Evolutionary conservation across 352 stramenopile species (phyloP).

Genomic region (Phytophthora chlamydospora): DNA sequence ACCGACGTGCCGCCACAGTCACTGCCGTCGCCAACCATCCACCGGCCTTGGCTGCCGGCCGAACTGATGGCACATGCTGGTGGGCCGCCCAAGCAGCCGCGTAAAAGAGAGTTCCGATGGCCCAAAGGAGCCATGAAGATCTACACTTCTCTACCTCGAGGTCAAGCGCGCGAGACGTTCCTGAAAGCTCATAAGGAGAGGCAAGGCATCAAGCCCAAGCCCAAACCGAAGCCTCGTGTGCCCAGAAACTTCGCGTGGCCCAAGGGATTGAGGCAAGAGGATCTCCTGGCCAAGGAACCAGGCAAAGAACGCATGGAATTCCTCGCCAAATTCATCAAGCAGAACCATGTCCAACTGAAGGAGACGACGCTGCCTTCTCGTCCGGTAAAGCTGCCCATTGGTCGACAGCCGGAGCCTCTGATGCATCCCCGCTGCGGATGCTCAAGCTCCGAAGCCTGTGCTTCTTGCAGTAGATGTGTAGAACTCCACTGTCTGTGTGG

Average conservation of each 20-base stretch:
- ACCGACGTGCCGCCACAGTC: neutral
- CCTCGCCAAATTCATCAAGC: slow-evolving; percentile 34
- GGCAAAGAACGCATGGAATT: slow-evolving; percentile 34
- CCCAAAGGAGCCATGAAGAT: slow-evolving; percentile 5
- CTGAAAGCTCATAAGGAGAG: slow-evolving; percentile 9
- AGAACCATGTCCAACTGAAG: slow-evolving; percentile 32
- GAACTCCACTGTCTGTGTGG: slow-evolving; percentile 69
- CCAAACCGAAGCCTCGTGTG: neutral
- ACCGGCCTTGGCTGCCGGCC: slow-evolving; percentile 2
- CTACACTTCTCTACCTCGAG: slow-evolving; percentile 1
- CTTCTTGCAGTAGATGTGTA: slow-evolving; percentile 58
- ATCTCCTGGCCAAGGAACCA: slow-evolving; percentile 30
- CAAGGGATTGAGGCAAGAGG: slow-evolving; percentile 24
- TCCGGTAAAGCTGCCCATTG: slow-evolving; percentile 13
- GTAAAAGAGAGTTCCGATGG: slow-evolving; percentile 1
- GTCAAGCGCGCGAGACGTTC: slow-evolving; percentile 5
- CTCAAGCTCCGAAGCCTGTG: slow-evolving; percentile 50
- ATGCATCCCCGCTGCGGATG: slow-evolving; percentile 52
- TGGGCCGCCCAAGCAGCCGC: neutral
- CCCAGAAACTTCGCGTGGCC: slow-evolving; percentile 26
- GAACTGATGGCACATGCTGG: neutral
- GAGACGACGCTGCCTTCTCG: slow-evolving; percentile 3
- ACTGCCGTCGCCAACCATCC: neutral
- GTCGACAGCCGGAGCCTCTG: slow-evolving; percentile 26
- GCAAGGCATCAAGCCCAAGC: neutral